Evolutionary conservation across 805 yeast species (phyloP), one percentile per base, ranked within the genome.

Genomic region (Zygoascus biomembranicola): DNA sequence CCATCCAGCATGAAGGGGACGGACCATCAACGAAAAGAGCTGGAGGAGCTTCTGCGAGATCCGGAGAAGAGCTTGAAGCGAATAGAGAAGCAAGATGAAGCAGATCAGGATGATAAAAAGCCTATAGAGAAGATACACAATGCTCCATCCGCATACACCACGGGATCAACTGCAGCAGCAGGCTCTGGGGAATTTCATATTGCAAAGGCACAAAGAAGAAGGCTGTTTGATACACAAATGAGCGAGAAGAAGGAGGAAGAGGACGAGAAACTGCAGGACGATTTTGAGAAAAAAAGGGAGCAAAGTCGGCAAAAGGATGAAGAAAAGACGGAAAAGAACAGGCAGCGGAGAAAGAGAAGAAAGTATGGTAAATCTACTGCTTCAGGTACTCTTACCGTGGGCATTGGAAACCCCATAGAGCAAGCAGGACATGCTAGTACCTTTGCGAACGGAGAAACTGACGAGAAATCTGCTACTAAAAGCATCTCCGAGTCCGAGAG

Each of bases 171-270:
- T 48, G 62, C 72, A 5, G 73, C 67, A n/a, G 69, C 72, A 3
- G 68, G 71, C 8, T 65, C 72, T 1, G 72, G 72, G n/a, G 71
- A 68, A 51, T 68, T 68, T 52, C 72, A 68, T 55, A 59, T 63
- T 19, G 68, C 65, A 57, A 68, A 69, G 54, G 62, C 65, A 43
- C 61, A 65, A 18, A 55, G 68, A 52, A 59, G 71, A 32, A 55
- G 64, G 47, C 68, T 65, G 49, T 43, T 57, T 23, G 70, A 66
- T 47, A 58, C 66, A n/a, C 47, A 53, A 46, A 56, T 58, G 49
- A 51, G 54, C 16, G 56, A 64, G 37, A 62, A 67, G 32, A 57
- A 50, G 32, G 58, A 59, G 37, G 59, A 59, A 19, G 49, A 49
- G 49, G 48, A 51, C 47, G 66, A 64, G 50, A 41, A 49, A 26